Conservation (phyloP, 2,329 filamentous ascomycete genomes). For the Sporothrix curviconia region DNA sequence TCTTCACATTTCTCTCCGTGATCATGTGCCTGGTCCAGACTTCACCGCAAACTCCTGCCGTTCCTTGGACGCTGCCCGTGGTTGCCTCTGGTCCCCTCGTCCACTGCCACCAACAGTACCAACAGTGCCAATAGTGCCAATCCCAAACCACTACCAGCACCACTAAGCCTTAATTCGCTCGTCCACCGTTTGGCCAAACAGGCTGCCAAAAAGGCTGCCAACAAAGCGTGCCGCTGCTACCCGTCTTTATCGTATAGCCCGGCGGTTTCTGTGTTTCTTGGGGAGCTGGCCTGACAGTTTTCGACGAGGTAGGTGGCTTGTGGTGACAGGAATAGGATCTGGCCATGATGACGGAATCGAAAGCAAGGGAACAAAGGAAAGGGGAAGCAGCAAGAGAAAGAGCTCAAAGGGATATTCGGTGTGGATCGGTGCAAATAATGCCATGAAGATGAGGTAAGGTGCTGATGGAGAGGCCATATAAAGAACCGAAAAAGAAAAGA, state of each 20-base stretch:
- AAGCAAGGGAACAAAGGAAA: too few relatives aligned
- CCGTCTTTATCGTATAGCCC: slow-evolving; percentile 5
- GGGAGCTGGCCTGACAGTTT: not conserved
- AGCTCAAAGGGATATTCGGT: too few relatives aligned
- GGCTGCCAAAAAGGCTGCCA: not conserved
- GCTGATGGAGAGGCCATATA: too few relatives aligned
- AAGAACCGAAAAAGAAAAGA: not conserved
- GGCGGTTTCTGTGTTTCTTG: not conserved
- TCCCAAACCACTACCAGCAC: not conserved
- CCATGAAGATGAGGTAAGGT: too few relatives aligned
- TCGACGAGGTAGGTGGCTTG: too few relatives aligned
- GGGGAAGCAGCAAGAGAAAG: too few relatives aligned
- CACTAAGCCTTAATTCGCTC: slow-evolving; percentile 5
- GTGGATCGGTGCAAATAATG: too few relatives aligned
- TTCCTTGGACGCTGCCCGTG: too few relatives aligned
- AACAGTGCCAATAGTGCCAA: not conserved
- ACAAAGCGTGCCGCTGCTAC: not conserved
- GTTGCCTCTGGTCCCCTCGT: not conserved
- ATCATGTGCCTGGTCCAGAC: too few relatives aligned
- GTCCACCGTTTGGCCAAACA: not conserved
- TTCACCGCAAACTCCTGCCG: not conserved
- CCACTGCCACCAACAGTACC: not conserved
- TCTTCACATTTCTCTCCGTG: too few relatives aligned
- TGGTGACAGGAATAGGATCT: slow-evolving; percentile 4
- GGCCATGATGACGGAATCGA: not conserved